Conservation (phyloP, 2,329 filamentous ascomycete genomes). For the Phaeosphaeriaceae sp. region DNA sequence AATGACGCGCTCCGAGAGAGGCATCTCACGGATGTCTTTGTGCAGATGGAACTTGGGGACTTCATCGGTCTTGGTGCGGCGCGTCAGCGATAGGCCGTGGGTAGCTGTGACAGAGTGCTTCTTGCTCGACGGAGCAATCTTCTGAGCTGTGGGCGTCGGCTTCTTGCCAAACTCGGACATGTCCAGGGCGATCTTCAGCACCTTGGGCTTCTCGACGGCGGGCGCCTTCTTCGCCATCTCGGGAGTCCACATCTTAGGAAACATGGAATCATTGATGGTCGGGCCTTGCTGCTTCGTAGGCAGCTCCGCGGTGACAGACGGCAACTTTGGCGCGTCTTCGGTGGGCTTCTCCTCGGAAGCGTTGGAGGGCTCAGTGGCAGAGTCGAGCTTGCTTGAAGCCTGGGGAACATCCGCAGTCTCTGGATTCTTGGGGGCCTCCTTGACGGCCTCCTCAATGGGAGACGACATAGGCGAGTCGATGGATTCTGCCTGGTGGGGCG, state of each 20-base stretch:
- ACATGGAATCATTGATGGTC: background rate
- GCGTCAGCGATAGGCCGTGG: background rate
- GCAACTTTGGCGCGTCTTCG: background rate
- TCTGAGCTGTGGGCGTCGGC: background rate
- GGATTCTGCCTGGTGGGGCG: background rate
- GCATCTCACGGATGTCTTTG: constrained; percentile 32
- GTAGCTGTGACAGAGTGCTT: background rate
- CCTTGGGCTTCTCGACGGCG: constrained; percentile 27
- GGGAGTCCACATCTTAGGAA: constrained; percentile 20
- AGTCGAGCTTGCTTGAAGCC: background rate
- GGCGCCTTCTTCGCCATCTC: constrained; percentile 27
- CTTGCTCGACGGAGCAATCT: background rate
- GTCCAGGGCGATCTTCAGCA: constrained; percentile 30
- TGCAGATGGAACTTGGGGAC: constrained; percentile 20
- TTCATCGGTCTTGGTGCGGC: constrained; percentile 9
- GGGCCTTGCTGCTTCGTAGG: background rate
- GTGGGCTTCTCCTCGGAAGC: background rate
- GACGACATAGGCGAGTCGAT: background rate
- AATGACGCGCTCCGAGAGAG: constrained; percentile 22
- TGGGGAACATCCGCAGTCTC: background rate
- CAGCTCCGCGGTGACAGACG: background rate
- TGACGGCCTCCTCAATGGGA: background rate
- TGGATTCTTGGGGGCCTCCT: background rate
- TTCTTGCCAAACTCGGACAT: constrained; percentile 26
- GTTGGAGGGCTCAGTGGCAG: background rate